A percentile compares a stretch with the other conserved stretches of the same genome.
phyloP scores from a whole-genome alignment of 192 early-diverging fungal species.

The Oehlia diaphana region DNA sequence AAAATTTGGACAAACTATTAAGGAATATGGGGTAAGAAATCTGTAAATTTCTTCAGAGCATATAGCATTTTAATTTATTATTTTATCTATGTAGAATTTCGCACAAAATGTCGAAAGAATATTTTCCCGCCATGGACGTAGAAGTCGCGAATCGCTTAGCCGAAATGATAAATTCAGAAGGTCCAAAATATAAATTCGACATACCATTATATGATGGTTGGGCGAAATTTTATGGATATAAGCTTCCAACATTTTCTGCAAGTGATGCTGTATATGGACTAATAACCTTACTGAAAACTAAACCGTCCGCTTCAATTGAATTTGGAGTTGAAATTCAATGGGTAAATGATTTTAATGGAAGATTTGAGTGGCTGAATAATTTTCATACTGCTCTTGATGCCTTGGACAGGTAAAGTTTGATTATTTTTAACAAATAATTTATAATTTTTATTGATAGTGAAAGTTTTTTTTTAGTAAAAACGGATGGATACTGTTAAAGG shows the following conservation, averaged over 20 bases:
- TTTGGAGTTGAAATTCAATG: constrained; percentile 13
- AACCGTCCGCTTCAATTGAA: not conserved
- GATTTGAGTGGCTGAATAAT: constrained; percentile 1
- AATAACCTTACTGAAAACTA: not conserved
- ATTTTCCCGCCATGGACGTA: constrained; percentile 7
- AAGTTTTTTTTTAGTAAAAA: not conserved
- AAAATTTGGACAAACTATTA: not conserved
- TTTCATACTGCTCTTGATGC: constrained; percentile 12
- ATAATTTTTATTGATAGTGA: not conserved
- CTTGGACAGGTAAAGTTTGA: constrained; percentile 4
- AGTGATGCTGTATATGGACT: constrained; percentile 13
- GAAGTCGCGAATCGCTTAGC: not conserved
- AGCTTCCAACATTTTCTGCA: not conserved
- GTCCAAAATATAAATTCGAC: constrained; percentile 2
- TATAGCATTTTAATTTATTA: not conserved
- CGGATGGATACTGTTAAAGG: not conserved
- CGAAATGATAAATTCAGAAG: not conserved
- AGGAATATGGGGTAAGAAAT: constrained; percentile 13
- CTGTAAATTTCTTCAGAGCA: not conserved
- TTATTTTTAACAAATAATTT: not conserved
- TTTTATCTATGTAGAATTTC: not conserved
- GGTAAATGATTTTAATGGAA: constrained; percentile 3
- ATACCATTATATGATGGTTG: not conserved
- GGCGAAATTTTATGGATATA: constrained; percentile 13
- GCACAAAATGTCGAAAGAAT: not conserved